Conservation (phyloP, 169 alveolate genomes). For the Eimeria zaria region DNA sequence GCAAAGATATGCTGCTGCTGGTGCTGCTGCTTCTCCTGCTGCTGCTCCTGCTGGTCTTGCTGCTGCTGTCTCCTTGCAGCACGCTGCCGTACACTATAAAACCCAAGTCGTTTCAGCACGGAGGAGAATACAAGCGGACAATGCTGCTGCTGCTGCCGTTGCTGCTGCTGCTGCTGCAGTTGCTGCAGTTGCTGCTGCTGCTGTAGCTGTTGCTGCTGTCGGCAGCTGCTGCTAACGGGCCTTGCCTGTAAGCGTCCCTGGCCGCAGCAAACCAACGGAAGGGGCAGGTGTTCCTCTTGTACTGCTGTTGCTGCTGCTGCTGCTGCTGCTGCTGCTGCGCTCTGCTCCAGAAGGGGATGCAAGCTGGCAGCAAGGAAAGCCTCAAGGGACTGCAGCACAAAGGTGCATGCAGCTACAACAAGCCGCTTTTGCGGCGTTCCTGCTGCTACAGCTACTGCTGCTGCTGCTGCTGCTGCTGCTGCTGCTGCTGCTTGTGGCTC, state of each 20-base stretch:
- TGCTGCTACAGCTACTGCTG: slow-evolving; percentile 20
- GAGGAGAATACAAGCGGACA: too few species aligned
- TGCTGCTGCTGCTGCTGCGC: slow-evolving; percentile 33
- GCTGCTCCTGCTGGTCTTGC: slow-evolving; percentile 27
- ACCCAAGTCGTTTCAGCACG: neutral
- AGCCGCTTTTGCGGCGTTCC: neutral
- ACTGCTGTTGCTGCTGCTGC: neutral
- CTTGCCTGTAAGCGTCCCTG: too few species aligned
- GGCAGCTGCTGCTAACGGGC: too few species aligned
- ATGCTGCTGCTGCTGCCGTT: neutral
- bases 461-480: slow-evolving; percentile 1
- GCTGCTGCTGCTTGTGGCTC: neutral
- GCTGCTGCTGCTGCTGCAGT: slow-evolving; percentile 60
- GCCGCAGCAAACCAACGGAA: too few species aligned
- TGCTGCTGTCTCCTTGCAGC: slow-evolving; percentile 2
- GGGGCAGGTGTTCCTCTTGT: too few species aligned
- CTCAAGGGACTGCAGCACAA: slow-evolving; percentile 32
- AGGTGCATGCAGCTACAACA: slow-evolving; percentile 1
- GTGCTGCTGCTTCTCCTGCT: slow-evolving; percentile 7
- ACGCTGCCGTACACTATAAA: slow-evolving; percentile 9
- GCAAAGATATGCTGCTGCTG: slow-evolving; percentile 11
- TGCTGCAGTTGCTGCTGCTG: too few species aligned
- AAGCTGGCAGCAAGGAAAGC: slow-evolving; percentile 14
- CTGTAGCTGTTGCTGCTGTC: too few species aligned
- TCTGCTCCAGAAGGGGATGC: slow-evolving; percentile 4